Evolutionary conservation across 2,329 filamentous ascomycete genomes (phyloP).

Genomic region (Cephalotrichum gorgonifer): DNA sequence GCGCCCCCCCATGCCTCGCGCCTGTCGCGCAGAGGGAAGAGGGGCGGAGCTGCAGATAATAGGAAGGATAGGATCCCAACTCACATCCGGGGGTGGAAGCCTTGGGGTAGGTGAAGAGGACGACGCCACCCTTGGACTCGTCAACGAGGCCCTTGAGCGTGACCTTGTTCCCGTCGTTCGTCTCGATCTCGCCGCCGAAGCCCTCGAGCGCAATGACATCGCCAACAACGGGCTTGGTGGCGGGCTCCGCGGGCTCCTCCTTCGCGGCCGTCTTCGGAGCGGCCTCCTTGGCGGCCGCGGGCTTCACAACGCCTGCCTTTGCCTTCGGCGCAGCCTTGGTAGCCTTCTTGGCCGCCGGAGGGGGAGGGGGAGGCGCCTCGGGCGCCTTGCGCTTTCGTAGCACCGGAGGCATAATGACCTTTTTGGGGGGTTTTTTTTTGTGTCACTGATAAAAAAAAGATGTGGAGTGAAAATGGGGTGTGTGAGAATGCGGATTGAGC

Average conservation of each 20-base stretch:
- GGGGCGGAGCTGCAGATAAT: not conserved
- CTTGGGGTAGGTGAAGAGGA: slow-evolving; percentile 92
- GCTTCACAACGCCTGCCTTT: slow-evolving; percentile 12
- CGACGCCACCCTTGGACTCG: slow-evolving; percentile 74
- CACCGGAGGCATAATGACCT: slow-evolving; percentile 40
- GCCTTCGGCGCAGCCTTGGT: slow-evolving; percentile 19
- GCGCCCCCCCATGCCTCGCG: too few relatives aligned
- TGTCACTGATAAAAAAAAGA: not conserved
- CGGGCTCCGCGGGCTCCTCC: slow-evolving; percentile 13
- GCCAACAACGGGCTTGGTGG: slow-evolving; percentile 30
- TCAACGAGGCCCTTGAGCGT: slow-evolving; percentile 73
- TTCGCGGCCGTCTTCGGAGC: slow-evolving; percentile 22
- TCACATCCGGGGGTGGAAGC: slow-evolving; percentile 91
- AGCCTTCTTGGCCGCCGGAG: slow-evolving; percentile 23
- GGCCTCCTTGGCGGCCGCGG: slow-evolving; percentile 17
- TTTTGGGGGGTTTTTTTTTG: slow-evolving; percentile 1
- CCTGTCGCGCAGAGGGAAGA: too few relatives aligned
- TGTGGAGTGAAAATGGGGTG: not conserved
- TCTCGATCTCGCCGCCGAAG: slow-evolving; percentile 67
- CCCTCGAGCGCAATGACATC: slow-evolving; percentile 44
- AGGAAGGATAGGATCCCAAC: slow-evolving; percentile 20
- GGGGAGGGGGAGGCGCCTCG: slow-evolving; percentile 31
- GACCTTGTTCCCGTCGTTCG: slow-evolving; percentile 71
- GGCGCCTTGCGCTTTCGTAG: slow-evolving; percentile 53
- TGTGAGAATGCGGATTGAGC: not conserved